These are phyloP conservation scores for Aspergillus candidus DNA, from an alignment of 2,329 filamentous ascomycete species.

Conservation along the genomic window DNA sequence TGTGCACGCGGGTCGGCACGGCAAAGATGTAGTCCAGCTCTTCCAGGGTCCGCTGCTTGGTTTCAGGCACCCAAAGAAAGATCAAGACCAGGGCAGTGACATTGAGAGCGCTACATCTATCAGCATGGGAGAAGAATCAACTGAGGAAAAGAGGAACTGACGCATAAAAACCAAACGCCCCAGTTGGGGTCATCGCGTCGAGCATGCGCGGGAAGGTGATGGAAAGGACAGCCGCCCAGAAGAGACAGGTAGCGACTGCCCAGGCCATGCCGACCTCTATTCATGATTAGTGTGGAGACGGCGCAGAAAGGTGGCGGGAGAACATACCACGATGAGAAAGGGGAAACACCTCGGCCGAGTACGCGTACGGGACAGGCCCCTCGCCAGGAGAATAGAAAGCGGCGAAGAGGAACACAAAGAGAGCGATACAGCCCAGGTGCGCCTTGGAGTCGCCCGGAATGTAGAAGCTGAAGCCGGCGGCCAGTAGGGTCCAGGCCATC, in stretches of 20 bases:
- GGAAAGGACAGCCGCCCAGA: conserved; percentile 46
- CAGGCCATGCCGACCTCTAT: conserved; percentile 45
- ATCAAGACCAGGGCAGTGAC: conserved; percentile 57
- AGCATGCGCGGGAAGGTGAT: conserved; percentile 47
- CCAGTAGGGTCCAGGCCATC: conserved; percentile 62
- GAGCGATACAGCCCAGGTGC: conserved; percentile 50
- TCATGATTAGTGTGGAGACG: conserved; percentile 4
- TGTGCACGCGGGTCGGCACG: conserved; percentile 53
- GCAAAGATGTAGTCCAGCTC: conserved; percentile 56
- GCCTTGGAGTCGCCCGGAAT: conserved; percentile 39
- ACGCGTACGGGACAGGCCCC: conserved; percentile 50
- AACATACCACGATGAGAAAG: conserved; percentile 47
- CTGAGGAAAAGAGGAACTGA: conserved; percentile 17
- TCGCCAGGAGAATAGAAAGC: conserved; percentile 61
- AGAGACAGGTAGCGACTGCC: conserved; percentile 42
- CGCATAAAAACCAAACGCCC: conserved; percentile 57
- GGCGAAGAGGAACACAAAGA: conserved; percentile 61
- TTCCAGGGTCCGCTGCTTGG: conserved; percentile 49
- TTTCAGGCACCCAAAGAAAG: conserved; percentile 55
- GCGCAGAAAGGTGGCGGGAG: neutral
- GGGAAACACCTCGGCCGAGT: conserved; percentile 52
- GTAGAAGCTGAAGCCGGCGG: conserved; percentile 55
- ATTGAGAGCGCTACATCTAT: conserved; percentile 45
- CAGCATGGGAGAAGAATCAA: neutral
- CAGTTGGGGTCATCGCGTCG: conserved; percentile 43